Evolutionary conservation across 768 basidiomycete species (phyloP).

Genomic region (Ephemerocybe angulata): DNA sequence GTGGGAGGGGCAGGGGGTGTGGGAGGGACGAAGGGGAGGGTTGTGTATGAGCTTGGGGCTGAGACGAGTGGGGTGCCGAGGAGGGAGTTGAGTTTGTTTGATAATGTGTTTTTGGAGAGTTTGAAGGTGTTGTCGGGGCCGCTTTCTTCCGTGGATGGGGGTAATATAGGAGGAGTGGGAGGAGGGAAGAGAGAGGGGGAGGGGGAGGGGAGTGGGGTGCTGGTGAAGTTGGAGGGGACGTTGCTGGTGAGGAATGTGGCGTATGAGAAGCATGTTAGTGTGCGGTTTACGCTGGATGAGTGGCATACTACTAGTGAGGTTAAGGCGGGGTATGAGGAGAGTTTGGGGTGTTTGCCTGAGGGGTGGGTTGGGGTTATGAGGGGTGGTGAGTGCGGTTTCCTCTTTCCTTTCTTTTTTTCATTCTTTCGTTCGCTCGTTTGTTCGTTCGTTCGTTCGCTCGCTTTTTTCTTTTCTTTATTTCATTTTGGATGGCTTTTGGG

Average conservation of each 20-base stretch:
- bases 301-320: conserved; percentile 95
- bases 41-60: conserved; percentile 3
- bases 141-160: neutral
- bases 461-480: neutral
- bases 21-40: conserved; percentile 6
- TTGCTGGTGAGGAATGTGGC: conserved; percentile 82
- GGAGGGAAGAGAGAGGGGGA: neutral
- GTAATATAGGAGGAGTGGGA: neutral
- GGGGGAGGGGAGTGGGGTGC: neutral
- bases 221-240: conserved; percentile 42
- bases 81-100: conserved; percentile 6
- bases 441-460: neutral
- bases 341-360: conserved; percentile 21
- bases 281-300: conserved; percentile 89
- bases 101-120: conserved; percentile 8
- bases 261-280: conserved; percentile 80
- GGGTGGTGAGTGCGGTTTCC: neutral
- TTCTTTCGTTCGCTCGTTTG: neutral
- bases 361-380: neutral
- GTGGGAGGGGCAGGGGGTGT: neutral
- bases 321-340: conserved; percentile 36
- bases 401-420: neutral
- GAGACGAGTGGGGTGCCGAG: conserved; percentile 2
- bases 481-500: too few relatives aligned
- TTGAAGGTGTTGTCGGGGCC: neutral